Evolutionary conservation across 345 rosid genomes (phyloP).

Genomic region (Lepidium sativum): DNA sequence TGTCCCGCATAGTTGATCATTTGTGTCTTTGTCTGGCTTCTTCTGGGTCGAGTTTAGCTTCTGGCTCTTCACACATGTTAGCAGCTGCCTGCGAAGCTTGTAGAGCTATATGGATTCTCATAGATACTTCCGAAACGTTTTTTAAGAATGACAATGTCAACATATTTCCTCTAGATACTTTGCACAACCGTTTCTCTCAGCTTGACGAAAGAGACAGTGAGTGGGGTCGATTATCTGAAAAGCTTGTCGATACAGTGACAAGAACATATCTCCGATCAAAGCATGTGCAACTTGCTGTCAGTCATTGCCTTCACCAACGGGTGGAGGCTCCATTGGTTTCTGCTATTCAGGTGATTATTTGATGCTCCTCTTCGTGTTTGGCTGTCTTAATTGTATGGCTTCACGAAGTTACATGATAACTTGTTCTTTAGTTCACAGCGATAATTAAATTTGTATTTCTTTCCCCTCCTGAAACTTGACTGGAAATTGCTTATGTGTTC

Average conservation of each 20-base stretch:
- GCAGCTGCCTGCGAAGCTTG: conserved; percentile 80
- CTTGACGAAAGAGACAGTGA: conserved; percentile 57
- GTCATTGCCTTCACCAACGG: conserved; percentile 75
- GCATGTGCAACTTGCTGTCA: conserved; percentile 66
- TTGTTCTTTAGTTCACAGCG: neutral
- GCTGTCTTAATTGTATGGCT: neutral
- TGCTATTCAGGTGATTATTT: conserved; percentile 56
- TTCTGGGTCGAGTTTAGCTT: conserved; percentile 69
- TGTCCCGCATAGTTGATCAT: conserved; percentile 71
- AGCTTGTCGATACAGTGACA: conserved; percentile 58
- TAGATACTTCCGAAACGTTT: conserved; percentile 56
- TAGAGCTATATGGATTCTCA: conserved; percentile 65
- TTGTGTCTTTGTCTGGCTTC: conserved; percentile 73
- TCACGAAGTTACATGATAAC: neutral
- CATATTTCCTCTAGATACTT: conserved; percentile 65
- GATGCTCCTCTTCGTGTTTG: conserved; percentile 1
- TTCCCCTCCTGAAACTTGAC: conserved; percentile 2
- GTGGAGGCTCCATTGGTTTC: conserved; percentile 54
- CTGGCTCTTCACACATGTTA: conserved; percentile 70
- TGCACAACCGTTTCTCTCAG: conserved; percentile 41
- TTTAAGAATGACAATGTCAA: conserved; percentile 37
- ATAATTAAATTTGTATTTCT: neutral
- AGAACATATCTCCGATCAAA: conserved; percentile 73
- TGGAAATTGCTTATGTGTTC: conserved; percentile 16
- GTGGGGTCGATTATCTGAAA: conserved; percentile 50